Conservation (phyloP, 495 filamentous ascomycete genomes). For the Pseudomonodictys pantanalensis region DNA sequence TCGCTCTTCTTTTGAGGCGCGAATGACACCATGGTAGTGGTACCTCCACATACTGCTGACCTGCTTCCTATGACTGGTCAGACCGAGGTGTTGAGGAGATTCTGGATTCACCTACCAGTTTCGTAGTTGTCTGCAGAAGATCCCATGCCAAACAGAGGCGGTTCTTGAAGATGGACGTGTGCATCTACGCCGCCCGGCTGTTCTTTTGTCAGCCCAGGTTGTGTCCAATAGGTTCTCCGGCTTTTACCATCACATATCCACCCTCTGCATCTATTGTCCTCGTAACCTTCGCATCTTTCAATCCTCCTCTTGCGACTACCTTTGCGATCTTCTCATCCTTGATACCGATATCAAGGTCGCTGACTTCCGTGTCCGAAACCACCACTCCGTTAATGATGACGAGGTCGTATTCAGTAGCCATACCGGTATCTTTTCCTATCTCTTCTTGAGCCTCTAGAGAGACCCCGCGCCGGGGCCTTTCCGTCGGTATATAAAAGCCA, state of each 20-base stretch:
- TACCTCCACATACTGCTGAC: constrained; percentile 59
- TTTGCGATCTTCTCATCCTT: constrained; percentile 52
- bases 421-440: not conserved
- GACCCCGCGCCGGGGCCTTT: not conserved
- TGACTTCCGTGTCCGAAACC: constrained; percentile 49
- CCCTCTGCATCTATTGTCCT: constrained; percentile 51
- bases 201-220: constrained; percentile 14
- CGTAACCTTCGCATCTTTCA: constrained; percentile 32
- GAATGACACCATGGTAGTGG: constrained; percentile 59
- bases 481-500: not conserved
- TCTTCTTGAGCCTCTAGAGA: not conserved
- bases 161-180: constrained; percentile 48
- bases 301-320: constrained; percentile 42
- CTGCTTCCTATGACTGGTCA: constrained; percentile 46
- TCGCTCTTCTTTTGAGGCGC: constrained; percentile 53
- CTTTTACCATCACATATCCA: constrained; percentile 51
- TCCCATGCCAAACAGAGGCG: constrained; percentile 50
- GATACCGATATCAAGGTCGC: constrained; percentile 52
- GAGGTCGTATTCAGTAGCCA: constrained; percentile 41
- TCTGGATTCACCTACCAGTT: constrained; percentile 38
- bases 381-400: constrained; percentile 49
- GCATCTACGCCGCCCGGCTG: constrained; percentile 42
- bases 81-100: not conserved
- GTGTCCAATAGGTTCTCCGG: too few species aligned
- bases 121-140: constrained; percentile 53